Percentiles rank a stretch among this genome's conserved stretches.
Evolutionary conservation across 306 rosid species (phyloP).

Genomic region (Albizia julibrissin): DNA sequence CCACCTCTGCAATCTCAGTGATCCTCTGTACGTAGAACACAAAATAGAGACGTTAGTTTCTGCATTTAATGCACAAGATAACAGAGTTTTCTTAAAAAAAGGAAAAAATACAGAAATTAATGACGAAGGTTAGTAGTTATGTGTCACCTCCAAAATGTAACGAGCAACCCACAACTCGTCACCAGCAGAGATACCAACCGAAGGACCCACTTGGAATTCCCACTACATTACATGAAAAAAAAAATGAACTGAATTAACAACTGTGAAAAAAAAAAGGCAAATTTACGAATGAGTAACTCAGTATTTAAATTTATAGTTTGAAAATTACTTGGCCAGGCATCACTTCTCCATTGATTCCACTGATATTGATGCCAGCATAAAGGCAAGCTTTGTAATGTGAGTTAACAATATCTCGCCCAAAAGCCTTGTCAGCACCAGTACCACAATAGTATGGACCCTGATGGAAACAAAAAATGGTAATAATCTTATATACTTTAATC

Average conservation of each 20-base stretch:
- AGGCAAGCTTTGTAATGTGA: constrained; percentile 94
- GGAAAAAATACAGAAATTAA: neutral
- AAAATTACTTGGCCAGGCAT: constrained; percentile 89
- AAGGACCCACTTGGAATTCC: constrained; percentile 99
- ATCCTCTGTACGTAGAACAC: constrained; percentile 59
- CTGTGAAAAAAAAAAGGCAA: neutral
- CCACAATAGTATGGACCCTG: constrained; percentile 97
- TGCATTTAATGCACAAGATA: neutral
- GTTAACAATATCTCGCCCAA: constrained; percentile 84
- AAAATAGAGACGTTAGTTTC: constrained; percentile 27
- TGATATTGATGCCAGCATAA: constrained; percentile 83
- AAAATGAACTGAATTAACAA: neutral
- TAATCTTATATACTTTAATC: neutral
- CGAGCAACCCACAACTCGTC: constrained; percentile 95
- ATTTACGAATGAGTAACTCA: neutral
- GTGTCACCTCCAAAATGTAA: constrained; percentile 86
- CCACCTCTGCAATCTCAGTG: constrained; percentile 85
- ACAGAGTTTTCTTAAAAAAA: neutral
- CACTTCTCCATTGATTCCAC: constrained; percentile 95
- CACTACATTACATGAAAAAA: constrained; percentile 54
- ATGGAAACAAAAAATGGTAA: neutral
- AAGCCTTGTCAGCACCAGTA: constrained; percentile 85
- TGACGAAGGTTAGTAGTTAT: neutral
- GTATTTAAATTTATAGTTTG: neutral
- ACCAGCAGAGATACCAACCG: constrained; percentile 84